Base-by-base conservation (phyloP, 2,329 filamentous ascomycete genomes). In the Setomelanomma holmii region DNA sequence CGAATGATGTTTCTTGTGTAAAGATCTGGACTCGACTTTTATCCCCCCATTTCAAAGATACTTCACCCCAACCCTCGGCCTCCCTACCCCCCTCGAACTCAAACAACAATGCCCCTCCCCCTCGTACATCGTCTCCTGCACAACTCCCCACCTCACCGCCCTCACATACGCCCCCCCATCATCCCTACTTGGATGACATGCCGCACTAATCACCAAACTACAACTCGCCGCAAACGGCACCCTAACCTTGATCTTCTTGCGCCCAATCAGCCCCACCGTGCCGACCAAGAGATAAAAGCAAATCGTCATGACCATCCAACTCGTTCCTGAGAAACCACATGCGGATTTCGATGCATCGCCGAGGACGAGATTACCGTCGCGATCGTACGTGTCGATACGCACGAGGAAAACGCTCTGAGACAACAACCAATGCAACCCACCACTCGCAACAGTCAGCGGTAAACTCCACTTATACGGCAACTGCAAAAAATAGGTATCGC, bases 201-300 rank as follows among this genome's bases (percentile, higher is more conserved):
- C 58, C 2, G 66, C 63, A 40, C 50, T 46, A 30, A 68, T 47
- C 16, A 47, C 45, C 35, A 47, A 22, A 40, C 45, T 47, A 12
- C 45, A 47, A 23, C 45, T 40, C 12, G 65, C 17, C 54, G 89
- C 92, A 80, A 93, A 91, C 73, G 90, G 90, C 52, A 91, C 92
- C 55, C 81, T 92, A 16, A 88, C 87, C 7, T 80, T 91, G 14
- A 89, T 89, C 2, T 87, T 88, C 2, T 49, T 42, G n/a, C 88
- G 88, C 0, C 90, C 91, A 22, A 47, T 34, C 17, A 40, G 22
- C 16, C 45, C 45, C 11, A 47, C 45, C 5, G 24, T 74, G 89
- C 89, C 22, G 21, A 45, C 34, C 80, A 79, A 68, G 86, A 47
- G 6, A 51, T 34, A 24, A 16, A 49, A 45, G 14, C 44, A 23